A percentile compares a stretch with the other conserved stretches of the same genome.
phyloP scores from a whole-genome alignment of 306 rosid genomes.

The Herpetospermum pedunculosum region DNA sequence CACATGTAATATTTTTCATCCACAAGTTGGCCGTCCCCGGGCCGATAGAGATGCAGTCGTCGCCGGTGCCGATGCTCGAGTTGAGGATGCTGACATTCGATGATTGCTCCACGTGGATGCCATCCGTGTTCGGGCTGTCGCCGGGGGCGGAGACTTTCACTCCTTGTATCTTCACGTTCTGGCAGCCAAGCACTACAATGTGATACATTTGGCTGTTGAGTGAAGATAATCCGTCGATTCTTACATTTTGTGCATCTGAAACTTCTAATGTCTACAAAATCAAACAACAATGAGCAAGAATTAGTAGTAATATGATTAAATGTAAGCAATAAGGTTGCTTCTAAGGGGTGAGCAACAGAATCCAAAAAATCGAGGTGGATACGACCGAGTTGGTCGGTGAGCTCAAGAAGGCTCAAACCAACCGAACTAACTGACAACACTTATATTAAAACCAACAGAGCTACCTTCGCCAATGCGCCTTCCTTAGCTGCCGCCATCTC shows the following conservation, averaged over 20 bases:
- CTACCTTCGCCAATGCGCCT: too few relatives aligned
- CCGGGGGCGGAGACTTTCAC: not conserved
- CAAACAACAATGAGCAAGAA: not conserved
- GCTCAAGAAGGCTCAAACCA: too few relatives aligned
- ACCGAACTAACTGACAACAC: too few relatives aligned
- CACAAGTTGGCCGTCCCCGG: not conserved
- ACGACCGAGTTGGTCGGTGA: too few relatives aligned
- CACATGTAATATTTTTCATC: not conserved
- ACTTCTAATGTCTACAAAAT: not conserved
- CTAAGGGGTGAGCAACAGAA: too few relatives aligned
- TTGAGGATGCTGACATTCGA: not conserved
- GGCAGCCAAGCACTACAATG: not conserved
- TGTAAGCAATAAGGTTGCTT: too few relatives aligned
- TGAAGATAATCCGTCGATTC: not conserved
- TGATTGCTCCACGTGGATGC: not conserved
- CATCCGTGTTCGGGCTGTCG: not conserved
- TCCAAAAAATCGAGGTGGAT: too few relatives aligned
- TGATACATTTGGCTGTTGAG: not conserved
- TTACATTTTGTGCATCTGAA: not conserved
- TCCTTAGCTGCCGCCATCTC: too few relatives aligned
- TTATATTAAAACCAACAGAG: too few relatives aligned
- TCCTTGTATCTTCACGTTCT: not conserved
- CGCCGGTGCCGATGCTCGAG: not conserved
- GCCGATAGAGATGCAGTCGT: constrained; percentile 1
- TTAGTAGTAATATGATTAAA: too few relatives aligned